These are phyloP conservation scores for Serendipita vermifera DNA, from an alignment of 768 basidiomycete genomes.

Conservation along the genomic window DNA sequence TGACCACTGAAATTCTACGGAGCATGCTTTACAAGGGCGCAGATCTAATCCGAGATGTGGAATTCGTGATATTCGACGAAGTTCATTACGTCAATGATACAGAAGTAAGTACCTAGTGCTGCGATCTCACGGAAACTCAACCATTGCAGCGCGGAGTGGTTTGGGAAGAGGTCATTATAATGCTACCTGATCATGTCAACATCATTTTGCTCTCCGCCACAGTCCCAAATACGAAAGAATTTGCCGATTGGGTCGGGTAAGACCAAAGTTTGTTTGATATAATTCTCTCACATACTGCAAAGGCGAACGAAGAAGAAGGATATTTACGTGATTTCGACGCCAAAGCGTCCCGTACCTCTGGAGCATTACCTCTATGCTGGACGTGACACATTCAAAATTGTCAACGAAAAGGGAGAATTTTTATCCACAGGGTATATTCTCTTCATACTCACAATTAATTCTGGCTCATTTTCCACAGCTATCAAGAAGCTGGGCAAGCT, in stretches of 20 bases:
- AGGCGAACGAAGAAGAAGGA: conserved; percentile 99
- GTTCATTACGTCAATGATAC: conserved; percentile 99
- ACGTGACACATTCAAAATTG: conserved; percentile 85
- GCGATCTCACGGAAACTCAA: conserved; percentile 13
- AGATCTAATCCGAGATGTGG: conserved; percentile 94
- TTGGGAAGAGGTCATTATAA: conserved; percentile 99
- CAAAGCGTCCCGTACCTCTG: conserved; percentile 89
- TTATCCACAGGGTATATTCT: neutral
- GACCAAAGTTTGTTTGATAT: conserved; percentile 17
- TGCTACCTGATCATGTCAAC: conserved; percentile 97
- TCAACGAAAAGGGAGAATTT: conserved; percentile 68
- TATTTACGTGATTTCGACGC: conserved; percentile 96
- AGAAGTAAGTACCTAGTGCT: conserved; percentile 46
- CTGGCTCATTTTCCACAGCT: conserved; percentile 33
- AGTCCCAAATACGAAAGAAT: conserved; percentile 95
- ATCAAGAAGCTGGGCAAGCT: conserved; percentile 82
- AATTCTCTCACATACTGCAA: neutral
- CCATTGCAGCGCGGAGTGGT: conserved; percentile 78
- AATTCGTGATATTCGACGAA: conserved; percentile 99
- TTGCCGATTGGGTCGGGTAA: conserved; percentile 99
- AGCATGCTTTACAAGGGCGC: conserved; percentile 99
- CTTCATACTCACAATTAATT: neutral
- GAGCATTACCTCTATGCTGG: conserved; percentile 96
- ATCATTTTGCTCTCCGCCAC: conserved; percentile 96
- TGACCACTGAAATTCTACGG: conserved; percentile 95